A percentile compares a stretch with the other conserved stretches of the same genome.
phyloP scores from a whole-genome alignment of 1,139 yeast genomes.

The Saccharomycopsis hybrid region DNA sequence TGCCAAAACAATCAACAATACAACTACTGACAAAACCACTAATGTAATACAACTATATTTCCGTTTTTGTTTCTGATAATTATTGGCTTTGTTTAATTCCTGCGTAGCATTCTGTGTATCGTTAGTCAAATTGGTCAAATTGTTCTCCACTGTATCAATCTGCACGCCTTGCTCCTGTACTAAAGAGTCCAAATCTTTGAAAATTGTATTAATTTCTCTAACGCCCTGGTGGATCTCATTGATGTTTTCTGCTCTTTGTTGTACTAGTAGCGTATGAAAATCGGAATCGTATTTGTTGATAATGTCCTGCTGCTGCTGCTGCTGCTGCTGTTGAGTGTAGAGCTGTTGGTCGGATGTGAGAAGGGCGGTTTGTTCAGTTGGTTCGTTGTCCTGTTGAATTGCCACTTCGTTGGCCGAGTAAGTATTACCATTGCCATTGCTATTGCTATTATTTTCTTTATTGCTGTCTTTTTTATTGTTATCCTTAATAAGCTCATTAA shows the following conservation, averaged over 20 bases:
- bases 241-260: conserved; percentile 70
- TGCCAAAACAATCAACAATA: conserved; percentile 38
- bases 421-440: background rate
- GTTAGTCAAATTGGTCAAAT: conserved; percentile 56
- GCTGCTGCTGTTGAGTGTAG: conserved; percentile 16
- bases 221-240: conserved; percentile 70
- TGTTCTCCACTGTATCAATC: conserved; percentile 76
- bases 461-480: conserved; percentile 21
- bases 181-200: conserved; percentile 69
- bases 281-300: conserved; percentile 63
- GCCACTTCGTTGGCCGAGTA: background rate
- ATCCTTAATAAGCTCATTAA: conserved; percentile 29
- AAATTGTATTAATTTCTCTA: conserved; percentile 75
- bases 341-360: conserved; percentile 24
- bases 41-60: conserved; percentile 69
- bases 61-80: conserved; percentile 61
- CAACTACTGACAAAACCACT: conserved; percentile 39
- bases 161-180: conserved; percentile 83
- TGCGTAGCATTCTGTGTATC: conserved; percentile 66
- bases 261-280: conserved; percentile 60
- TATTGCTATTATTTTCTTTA: background rate
- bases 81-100: conserved; percentile 67
- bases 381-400: background rate
- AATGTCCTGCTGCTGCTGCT: conserved; percentile 33
- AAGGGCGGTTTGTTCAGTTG: conserved; percentile 26